A percentile compares a stretch with the other conserved stretches of the same genome.
Evolutionary conservation across 768 basidiomycete genomes (phyloP).

Genomic region (Termitomyces sp.): DNA sequence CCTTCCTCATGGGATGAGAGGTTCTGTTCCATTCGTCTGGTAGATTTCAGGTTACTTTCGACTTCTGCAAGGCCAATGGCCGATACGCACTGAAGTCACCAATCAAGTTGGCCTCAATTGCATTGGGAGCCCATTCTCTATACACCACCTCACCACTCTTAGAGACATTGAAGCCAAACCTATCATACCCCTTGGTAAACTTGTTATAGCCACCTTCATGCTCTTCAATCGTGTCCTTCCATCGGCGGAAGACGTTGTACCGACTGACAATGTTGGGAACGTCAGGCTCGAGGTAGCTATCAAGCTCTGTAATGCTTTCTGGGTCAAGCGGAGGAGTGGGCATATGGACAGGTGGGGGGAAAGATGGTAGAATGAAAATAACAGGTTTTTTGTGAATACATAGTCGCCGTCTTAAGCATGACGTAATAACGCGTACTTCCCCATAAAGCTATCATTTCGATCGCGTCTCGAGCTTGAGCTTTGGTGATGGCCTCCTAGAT

Average conservation of each 20-base stretch:
- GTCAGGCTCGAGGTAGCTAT: constrained; percentile 73
- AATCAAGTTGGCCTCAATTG: constrained; percentile 73
- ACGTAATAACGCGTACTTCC: constrained; percentile 13
- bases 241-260: constrained; percentile 62
- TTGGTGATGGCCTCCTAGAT: not conserved
- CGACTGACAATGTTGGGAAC: constrained; percentile 64
- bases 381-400: not conserved
- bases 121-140: constrained; percentile 96
- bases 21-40: constrained; percentile 84
- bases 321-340: constrained; percentile 46
- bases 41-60: not conserved
- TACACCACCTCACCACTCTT: constrained; percentile 70
- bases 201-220: constrained; percentile 82
- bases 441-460: not conserved
- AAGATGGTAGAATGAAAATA: constrained; percentile 17
- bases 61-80: constrained; percentile 1
- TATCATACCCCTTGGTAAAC: constrained; percentile 77
- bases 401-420: constrained; percentile 9
- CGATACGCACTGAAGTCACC: constrained; percentile 90
- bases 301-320: constrained; percentile 54
- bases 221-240: constrained; percentile 71
- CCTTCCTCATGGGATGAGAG: constrained; percentile 82
- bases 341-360: constrained; percentile 23
- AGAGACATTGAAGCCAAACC: constrained; percentile 72
- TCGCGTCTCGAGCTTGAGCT: not conserved